These are phyloP conservation scores for Mortierella sp. DNA, from an alignment of 371 early-diverging fungal genomes.

Conservation along the genomic window DNA sequence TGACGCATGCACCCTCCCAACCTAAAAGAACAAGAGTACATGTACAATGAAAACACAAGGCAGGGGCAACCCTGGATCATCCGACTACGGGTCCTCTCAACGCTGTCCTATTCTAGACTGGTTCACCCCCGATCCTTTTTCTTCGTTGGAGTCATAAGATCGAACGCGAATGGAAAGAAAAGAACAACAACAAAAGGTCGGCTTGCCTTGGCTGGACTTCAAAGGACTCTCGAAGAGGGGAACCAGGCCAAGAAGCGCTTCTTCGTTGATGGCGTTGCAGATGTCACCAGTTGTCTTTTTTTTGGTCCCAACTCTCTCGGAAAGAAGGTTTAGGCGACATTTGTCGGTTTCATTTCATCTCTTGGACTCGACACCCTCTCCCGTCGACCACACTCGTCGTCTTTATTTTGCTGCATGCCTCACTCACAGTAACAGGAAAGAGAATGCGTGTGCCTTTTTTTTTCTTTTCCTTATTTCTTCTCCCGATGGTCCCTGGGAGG, in stretches of 20 bases:
- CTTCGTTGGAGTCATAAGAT: neutral
- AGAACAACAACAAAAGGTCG: neutral
- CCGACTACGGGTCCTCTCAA: neutral
- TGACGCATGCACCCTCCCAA: neutral
- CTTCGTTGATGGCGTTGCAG: neutral
- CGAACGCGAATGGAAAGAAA: too few relatives aligned
- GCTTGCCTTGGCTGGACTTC: neutral
- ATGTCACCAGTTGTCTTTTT: neutral
- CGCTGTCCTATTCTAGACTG: neutral
- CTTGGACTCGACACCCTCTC: neutral
- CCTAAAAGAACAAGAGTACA: neutral
- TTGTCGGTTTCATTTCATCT: constrained; percentile 4
- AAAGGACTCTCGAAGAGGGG: neutral
- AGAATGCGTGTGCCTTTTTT: neutral
- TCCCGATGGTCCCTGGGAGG: neutral
- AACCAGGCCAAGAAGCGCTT: neutral
- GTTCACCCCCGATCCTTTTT: neutral
- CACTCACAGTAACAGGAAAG: neutral
- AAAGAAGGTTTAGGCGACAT: constrained; percentile 6
- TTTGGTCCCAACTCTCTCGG: neutral
- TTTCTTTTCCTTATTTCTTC: neutral
- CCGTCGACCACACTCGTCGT: neutral
- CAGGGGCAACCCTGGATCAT: neutral
- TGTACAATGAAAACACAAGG: neutral
- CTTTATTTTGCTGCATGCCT: neutral